phyloP scores from a whole-genome alignment of 2,329 filamentous ascomycete genomes.

The Fusarium anthophilum region DNA sequence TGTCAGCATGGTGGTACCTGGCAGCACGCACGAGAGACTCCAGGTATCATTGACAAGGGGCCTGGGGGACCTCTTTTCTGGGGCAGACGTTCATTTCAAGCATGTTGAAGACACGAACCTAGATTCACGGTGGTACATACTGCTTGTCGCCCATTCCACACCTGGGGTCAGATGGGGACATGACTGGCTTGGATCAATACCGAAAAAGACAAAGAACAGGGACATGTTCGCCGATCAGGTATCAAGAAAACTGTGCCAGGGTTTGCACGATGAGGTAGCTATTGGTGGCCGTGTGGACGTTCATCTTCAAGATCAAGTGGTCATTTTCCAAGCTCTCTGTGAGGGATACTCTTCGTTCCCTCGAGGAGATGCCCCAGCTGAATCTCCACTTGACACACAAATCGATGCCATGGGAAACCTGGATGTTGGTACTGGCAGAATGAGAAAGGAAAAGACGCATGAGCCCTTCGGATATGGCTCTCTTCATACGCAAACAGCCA shows the following conservation, averaged over 20 bases:
- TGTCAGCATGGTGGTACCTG: conserved; percentile 61
- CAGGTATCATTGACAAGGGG: conserved; percentile 51
- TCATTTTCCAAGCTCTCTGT: conserved; percentile 68
- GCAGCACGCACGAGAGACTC: conserved; percentile 53
- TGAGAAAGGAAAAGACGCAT: conserved; percentile 56
- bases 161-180: conserved; percentile 57
- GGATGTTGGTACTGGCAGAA: conserved; percentile 36
- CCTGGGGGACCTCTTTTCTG: conserved; percentile 55
- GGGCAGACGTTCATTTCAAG: conserved; percentile 55
- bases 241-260: conserved; percentile 55
- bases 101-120: conserved; percentile 61
- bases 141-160: conserved; percentile 64
- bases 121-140: conserved; percentile 62
- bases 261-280: conserved; percentile 57
- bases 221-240: conserved; percentile 51
- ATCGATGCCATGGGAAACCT: conserved; percentile 46
- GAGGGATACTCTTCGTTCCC: conserved; percentile 61
- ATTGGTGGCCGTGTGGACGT: conserved; percentile 62
- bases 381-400: conserved; percentile 27
- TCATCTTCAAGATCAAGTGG: conserved; percentile 68
- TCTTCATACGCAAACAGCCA: conserved; percentile 66
- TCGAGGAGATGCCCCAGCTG: conserved; percentile 35
- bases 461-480: conserved; percentile 66
- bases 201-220: conserved; percentile 51
- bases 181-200: conserved; percentile 55